phyloP scores from a whole-genome alignment of 1,284 basidiomycete species.

The Leccinum discolor region DNA sequence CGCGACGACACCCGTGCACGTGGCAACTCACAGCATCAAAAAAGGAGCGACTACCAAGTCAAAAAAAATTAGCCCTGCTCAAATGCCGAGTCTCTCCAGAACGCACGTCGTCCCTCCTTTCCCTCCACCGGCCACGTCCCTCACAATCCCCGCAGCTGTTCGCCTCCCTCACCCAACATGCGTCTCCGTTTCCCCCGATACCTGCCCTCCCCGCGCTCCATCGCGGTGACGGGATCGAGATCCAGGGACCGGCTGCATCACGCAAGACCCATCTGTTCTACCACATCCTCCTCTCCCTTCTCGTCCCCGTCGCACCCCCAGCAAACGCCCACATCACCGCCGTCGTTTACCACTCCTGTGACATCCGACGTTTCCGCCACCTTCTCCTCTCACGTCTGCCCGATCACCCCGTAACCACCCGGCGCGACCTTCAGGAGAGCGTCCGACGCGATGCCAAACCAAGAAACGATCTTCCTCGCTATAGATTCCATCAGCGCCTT shows the following conservation, averaged over 20 bases:
- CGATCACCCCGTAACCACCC: constrained; percentile 15
- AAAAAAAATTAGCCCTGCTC: no score
- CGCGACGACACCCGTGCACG: no score
- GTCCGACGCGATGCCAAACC: constrained; percentile 46
- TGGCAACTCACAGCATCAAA: no score
- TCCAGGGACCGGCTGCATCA: constrained; percentile 71
- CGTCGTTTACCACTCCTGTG: constrained; percentile 61
- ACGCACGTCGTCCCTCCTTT: constrained; percentile 34
- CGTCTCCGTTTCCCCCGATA: constrained; percentile 28
- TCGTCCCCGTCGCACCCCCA: constrained; percentile 47
- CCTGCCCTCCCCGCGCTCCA: constrained; percentile 24
- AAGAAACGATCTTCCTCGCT: constrained; percentile 62
- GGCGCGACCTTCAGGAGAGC: constrained; percentile 27
- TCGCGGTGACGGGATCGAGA: constrained; percentile 59
- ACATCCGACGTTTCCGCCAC: constrained; percentile 50
- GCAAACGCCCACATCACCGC: constrained; percentile 52
- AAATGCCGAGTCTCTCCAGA: constrained; percentile 45
- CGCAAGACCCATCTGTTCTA: constrained; percentile 79
- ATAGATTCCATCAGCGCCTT: constrained; percentile 78
- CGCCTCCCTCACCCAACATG: constrained; percentile 15
- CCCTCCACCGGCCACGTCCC: constrained; percentile 4
- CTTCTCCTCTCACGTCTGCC: constrained; percentile 47
- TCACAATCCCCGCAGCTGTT: constrained; percentile 24
- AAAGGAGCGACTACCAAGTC: no score
- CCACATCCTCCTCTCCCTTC: constrained; percentile 59